phyloP scores from a whole-genome alignment of 2,329 filamentous ascomycete genomes.

The Cordyceps fumosorosea region DNA sequence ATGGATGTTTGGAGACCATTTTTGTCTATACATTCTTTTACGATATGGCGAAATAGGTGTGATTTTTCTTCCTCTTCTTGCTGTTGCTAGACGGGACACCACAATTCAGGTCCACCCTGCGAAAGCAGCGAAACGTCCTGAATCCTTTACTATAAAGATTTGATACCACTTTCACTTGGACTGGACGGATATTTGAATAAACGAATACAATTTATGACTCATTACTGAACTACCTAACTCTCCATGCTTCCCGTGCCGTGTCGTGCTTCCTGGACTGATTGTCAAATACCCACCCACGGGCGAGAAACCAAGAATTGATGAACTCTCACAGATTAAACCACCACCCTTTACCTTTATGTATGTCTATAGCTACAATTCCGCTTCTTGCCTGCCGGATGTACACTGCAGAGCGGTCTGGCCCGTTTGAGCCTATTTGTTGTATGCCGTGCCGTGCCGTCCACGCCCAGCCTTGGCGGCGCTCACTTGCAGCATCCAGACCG shows the following conservation, averaged over 20 bases:
- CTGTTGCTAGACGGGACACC: neutral
- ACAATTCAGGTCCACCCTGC: neutral
- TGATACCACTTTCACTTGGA: conserved; percentile 7
- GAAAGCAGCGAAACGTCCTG: neutral
- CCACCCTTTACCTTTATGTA: too few relatives aligned
- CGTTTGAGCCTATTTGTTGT: too few relatives aligned
- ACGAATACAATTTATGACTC: neutral
- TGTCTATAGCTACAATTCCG: too few relatives aligned
- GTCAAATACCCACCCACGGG: too few relatives aligned
- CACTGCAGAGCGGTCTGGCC: too few relatives aligned
- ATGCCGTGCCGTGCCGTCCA: too few relatives aligned
- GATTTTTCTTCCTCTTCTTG: neutral
- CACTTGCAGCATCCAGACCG: too few relatives aligned
- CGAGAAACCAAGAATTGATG: neutral
- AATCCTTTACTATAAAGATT: neutral
- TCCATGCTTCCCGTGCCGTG: neutral
- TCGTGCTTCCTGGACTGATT: neutral
- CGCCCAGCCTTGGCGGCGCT: too few relatives aligned
- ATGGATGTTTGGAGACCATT: conserved; percentile 25
- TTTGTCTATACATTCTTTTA: conserved; percentile 8
- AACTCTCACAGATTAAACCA: too few relatives aligned
- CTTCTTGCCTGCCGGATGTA: too few relatives aligned
- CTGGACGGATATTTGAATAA: neutral
- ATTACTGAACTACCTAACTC: neutral
- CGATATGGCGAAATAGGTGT: neutral